Evolutionary conservation across 768 basidiomycete species (phyloP).

Genomic region (Pleurotus djamor): DNA sequence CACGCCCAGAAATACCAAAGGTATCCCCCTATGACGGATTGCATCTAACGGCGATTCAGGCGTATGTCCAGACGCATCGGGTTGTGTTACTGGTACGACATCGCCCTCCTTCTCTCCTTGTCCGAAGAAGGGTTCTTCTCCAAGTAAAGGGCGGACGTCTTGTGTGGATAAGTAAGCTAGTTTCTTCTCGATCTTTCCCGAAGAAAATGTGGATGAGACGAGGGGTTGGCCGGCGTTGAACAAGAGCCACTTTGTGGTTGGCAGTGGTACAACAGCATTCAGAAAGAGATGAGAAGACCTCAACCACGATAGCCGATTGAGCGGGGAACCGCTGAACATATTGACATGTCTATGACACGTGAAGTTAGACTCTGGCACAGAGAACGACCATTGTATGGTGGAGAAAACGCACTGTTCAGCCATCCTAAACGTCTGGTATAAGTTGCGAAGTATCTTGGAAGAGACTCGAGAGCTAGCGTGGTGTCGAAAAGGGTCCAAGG

Average conservation of each 20-base stretch:
- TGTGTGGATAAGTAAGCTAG: conserved; percentile 58
- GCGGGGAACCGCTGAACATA: conserved; percentile 58
- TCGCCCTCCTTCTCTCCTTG: conserved; percentile 54
- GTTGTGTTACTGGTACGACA: conserved; percentile 22
- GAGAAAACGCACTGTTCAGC: conserved; percentile 5
- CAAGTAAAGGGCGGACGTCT: conserved; percentile 66
- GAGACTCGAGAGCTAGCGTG: not conserved
- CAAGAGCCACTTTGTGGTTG: conserved; percentile 72
- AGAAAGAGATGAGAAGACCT: conserved; percentile 74
- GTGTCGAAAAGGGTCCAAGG: not conserved
- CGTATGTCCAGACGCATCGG: conserved; percentile 17
- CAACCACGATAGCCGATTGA: conserved; percentile 84
- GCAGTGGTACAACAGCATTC: conserved; percentile 60
- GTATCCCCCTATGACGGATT: conserved; percentile 55
- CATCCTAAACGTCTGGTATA: not conserved
- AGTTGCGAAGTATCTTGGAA: conserved; percentile 6
- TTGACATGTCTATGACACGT: conserved; percentile 26
- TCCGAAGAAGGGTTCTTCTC: conserved; percentile 66
- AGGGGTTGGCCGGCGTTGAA: conserved; percentile 77
- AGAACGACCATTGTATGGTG: not conserved
- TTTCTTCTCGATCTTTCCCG: conserved; percentile 23
- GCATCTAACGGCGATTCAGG: conserved; percentile 43
- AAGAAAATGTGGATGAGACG: conserved; percentile 30
- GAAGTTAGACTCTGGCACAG: not conserved
- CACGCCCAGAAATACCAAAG: conserved; percentile 79